Conservation (phyloP, 164 flowering plant species). For the Stephania japonica region DNA sequence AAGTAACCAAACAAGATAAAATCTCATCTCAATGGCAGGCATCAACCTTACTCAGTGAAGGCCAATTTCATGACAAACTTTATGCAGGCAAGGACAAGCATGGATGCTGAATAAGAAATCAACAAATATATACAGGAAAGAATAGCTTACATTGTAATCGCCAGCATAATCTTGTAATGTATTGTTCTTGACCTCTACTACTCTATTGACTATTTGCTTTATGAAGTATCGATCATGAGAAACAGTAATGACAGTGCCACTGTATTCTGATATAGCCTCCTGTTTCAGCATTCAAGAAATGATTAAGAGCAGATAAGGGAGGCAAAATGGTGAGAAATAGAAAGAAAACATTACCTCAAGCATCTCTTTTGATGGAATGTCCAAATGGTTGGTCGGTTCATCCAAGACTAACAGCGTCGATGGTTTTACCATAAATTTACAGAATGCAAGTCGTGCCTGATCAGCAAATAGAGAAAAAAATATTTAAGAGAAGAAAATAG, state of each 20-base stretch:
- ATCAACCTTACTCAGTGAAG: neutral
- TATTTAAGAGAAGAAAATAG: neutral
- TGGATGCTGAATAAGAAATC: neutral
- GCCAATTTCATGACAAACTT: neutral
- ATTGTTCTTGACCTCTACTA: slow-evolving; percentile 77
- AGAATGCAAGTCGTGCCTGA: slow-evolving; percentile 93
- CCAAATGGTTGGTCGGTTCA: slow-evolving; percentile 98
- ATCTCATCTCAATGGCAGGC: neutral
- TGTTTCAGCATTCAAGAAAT: slow-evolving; percentile 23
- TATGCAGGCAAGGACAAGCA: neutral
- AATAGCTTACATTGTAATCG: slow-evolving; percentile 68
- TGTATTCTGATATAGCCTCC: slow-evolving; percentile 91
- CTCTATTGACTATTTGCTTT: slow-evolving; percentile 91
- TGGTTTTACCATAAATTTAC: slow-evolving; percentile 97
- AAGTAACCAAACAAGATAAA: too few relatives aligned
- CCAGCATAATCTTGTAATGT: slow-evolving; percentile 79
- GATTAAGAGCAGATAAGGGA: neutral
- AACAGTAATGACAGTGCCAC: slow-evolving; percentile 87
- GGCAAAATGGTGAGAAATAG: neutral
- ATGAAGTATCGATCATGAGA: slow-evolving; percentile 96
- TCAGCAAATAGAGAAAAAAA: neutral
- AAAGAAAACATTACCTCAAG: slow-evolving; percentile 62
- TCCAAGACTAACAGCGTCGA: slow-evolving; percentile 91
- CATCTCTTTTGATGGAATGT: slow-evolving; percentile 98
- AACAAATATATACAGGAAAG: neutral